Base-by-base conservation (phyloP, 75 land plant genomes). In the Cunninghamia lanceolata region DNA sequence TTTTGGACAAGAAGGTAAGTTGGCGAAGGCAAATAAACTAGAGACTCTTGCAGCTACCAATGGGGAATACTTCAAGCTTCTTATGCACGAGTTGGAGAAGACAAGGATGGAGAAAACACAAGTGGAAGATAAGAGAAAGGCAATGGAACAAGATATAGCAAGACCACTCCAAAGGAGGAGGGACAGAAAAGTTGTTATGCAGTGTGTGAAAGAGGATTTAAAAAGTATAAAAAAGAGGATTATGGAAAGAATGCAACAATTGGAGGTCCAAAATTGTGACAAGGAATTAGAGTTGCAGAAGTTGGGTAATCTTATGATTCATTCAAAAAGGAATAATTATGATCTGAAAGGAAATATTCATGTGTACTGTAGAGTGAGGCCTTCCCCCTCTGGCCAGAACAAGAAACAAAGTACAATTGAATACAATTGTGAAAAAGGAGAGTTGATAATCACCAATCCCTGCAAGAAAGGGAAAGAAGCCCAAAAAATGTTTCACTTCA, bases 21-120 rank as follows among this genome's bases (percentile, higher is more conserved):
- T 45, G 46, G n/a, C 2, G 81, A 42, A 28, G 11, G 13, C 8
- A 90, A 88, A 88, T 82, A 93, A 93, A 25, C 93, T 95, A 75
- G 96, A 97, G 88, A 91, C 5, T 45, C 46, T 45, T 45, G 94
- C 93, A 28, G 86, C 90, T 59, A 95, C 94, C 56, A 87, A 93
- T 59, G 88, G 86, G 82, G 95, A 94, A 85, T 95, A 95, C 86
- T 87, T 89, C 34, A 89, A 90, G 89, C n/a, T 90, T 36, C 59
- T 87, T 19, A 46, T 82, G 53, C 47, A 66, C 14, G 86, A 86
- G 76, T 82, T 90, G 28, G 85, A 88, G 35, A 63, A 83, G 71
- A 42, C 85, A 82, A 86, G 93, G 95, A 85, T 80, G 30, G 92
- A 94, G 78, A 89, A 89, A 81, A 77, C 36, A 77, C 91, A 88